Percentiles rank a stretch among this genome's conserved stretches.
Conservation (phyloP, 1,284 basidiomycete genomes). For the Porodaedalea pini region DNA sequence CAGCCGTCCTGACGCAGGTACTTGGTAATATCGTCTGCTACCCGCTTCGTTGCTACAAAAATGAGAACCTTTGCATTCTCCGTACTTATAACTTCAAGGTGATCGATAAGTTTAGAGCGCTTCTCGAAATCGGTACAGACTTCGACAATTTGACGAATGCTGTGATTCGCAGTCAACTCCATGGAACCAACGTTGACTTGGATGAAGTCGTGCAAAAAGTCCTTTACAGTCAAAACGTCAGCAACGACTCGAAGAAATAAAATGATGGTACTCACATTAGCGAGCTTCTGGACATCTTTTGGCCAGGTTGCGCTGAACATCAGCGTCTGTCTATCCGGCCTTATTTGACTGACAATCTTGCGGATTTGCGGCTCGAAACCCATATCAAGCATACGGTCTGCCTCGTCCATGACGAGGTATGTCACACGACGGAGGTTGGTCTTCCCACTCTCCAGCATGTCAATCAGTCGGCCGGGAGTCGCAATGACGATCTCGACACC, state of each 20-base stretch:
- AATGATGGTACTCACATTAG: constrained; percentile 52
- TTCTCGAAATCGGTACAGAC: constrained; percentile 98
- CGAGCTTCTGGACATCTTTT: constrained; percentile 97
- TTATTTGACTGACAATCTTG: constrained; percentile 96
- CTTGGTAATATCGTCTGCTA: constrained; percentile 98
- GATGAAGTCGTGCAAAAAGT: constrained; percentile 94
- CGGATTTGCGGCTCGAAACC: constrained; percentile 99
- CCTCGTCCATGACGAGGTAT: constrained; percentile 99
- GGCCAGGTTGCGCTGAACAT: constrained; percentile 99
- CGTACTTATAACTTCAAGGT: constrained; percentile 92
- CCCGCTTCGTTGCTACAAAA: constrained; percentile 96
- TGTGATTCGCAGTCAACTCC: constrained; percentile 98
- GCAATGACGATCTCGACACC: constrained; percentile 97
- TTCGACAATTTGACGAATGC: constrained; percentile 94
- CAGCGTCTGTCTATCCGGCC: constrained; percentile 91
- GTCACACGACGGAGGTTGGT: constrained; percentile 95
- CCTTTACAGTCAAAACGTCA: constrained; percentile 42
- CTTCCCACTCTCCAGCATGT: constrained; percentile 94
- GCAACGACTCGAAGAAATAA: neutral
- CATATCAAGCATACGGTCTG: constrained; percentile 98
- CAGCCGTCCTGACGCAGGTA: constrained; percentile 96
- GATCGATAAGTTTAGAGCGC: constrained; percentile 91
- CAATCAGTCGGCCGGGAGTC: constrained; percentile 86
- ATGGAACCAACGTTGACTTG: constrained; percentile 99
- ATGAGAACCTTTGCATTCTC: constrained; percentile 99